Conservation (phyloP, 495 filamentous ascomycete species). For the Cercophora samala region DNA sequence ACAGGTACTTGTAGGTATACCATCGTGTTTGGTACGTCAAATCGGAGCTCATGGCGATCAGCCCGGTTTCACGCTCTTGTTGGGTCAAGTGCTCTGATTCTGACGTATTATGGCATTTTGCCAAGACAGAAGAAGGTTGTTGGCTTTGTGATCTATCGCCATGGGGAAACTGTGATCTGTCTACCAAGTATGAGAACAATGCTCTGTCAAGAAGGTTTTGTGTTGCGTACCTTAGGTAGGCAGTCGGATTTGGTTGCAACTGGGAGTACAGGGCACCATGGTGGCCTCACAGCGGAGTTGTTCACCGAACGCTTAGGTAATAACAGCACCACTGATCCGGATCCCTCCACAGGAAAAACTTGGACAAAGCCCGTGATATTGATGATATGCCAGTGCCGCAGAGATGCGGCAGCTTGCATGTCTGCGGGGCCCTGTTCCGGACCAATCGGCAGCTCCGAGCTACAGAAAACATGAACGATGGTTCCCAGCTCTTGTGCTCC, state of each 20-base stretch:
- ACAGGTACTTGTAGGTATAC: too few relatives aligned
- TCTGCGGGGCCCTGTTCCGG: background rate
- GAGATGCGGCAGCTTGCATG: background rate
- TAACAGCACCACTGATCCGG: background rate
- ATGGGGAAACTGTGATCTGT: too few relatives aligned
- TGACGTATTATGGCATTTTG: background rate
- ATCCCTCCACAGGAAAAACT: background rate
- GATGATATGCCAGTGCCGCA: background rate
- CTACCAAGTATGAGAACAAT: too few relatives aligned
- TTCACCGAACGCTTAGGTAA: background rate
- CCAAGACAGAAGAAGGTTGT: background rate
- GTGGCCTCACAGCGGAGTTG: background rate
- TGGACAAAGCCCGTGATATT: background rate
- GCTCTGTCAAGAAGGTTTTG: too few relatives aligned
- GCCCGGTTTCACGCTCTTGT: background rate
- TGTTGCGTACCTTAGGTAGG: too few relatives aligned
- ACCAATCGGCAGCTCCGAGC: background rate
- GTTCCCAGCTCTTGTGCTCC: background rate
- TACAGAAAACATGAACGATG: background rate
- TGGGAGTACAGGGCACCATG: background rate
- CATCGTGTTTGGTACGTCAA: background rate
- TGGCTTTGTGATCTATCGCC: background rate
- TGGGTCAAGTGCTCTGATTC: background rate
- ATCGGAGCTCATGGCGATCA: background rate
- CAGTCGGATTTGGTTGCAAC: background rate